Percentiles rank a stretch among this genome's conserved stretches.
phyloP scores from a whole-genome alignment of 2,329 filamentous ascomycete genomes.

The Colletotrichum endophyticum region DNA sequence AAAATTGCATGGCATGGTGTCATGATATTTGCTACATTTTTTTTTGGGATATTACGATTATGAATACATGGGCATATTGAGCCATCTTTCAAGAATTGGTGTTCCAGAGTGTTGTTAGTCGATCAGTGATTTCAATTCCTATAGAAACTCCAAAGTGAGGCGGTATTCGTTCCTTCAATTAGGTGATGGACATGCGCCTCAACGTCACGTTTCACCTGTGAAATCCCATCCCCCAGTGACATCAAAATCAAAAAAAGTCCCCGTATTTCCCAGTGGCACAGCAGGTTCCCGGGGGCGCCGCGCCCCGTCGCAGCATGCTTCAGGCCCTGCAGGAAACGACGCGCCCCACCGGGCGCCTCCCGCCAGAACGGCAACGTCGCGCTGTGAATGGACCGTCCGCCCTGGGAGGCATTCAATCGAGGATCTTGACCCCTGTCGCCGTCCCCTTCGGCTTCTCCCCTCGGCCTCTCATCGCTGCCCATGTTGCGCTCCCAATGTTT shows the following conservation, averaged over 20 bases:
- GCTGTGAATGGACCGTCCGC: background rate
- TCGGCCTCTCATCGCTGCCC: background rate
- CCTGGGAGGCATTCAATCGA: background rate
- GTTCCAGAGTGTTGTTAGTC: fast-evolving
- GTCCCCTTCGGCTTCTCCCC: background rate
- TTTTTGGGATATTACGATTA: background rate
- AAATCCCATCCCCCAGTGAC: background rate
- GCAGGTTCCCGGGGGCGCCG: background rate
- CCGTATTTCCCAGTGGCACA: background rate
- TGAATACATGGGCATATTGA: background rate
- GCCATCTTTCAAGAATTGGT: background rate
- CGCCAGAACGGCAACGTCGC: background rate
- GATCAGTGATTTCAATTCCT: too few species aligned
- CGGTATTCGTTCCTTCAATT: background rate
- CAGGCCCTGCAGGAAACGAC: background rate
- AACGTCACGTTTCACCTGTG: background rate
- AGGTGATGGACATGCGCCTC: background rate
- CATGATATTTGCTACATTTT: background rate
- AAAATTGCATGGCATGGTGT: background rate
- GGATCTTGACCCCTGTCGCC: background rate
- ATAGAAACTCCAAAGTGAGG: background rate
- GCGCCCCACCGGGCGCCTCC: background rate
- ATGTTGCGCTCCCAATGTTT: background rate
- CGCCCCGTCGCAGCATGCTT: background rate
- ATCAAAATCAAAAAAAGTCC: background rate